Evolutionary conservation across 2,329 filamentous ascomycete species (phyloP).

Genomic region (Fusarium compactum): DNA sequence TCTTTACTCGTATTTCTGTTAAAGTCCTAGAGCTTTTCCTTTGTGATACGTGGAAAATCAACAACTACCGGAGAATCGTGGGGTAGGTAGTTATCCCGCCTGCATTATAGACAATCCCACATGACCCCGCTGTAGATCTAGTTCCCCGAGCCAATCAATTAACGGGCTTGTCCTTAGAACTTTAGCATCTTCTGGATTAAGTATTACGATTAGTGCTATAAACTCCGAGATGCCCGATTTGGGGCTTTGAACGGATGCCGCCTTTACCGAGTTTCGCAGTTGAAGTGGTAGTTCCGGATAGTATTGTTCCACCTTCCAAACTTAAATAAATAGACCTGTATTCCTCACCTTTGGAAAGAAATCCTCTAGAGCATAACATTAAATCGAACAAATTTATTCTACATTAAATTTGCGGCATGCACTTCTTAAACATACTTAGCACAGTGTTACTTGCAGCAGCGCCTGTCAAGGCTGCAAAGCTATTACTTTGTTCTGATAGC

Average conservation of each 20-base stretch:
- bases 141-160: background rate
- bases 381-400: background rate
- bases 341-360: background rate
- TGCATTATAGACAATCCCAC: background rate
- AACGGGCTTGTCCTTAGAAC: fast-evolving
- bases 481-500: background rate
- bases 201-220: background rate
- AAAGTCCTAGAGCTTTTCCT: background rate
- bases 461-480: background rate
- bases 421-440: background rate
- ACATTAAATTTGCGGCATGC: background rate
- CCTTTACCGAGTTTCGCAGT: background rate
- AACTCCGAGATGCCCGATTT: background rate
- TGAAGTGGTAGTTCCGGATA: background rate
- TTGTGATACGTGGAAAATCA: background rate
- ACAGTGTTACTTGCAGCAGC: background rate
- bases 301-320: background rate
- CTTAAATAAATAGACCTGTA: background rate
- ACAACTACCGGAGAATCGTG: background rate
- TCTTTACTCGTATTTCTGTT: background rate
- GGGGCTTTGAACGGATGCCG: background rate
- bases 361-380: background rate
- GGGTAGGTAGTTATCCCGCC: background rate
- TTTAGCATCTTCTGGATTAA: background rate
- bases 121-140: background rate